phyloP scores from a whole-genome alignment of 805 yeast species.

The Hanseniaspora taiwanica region DNA sequence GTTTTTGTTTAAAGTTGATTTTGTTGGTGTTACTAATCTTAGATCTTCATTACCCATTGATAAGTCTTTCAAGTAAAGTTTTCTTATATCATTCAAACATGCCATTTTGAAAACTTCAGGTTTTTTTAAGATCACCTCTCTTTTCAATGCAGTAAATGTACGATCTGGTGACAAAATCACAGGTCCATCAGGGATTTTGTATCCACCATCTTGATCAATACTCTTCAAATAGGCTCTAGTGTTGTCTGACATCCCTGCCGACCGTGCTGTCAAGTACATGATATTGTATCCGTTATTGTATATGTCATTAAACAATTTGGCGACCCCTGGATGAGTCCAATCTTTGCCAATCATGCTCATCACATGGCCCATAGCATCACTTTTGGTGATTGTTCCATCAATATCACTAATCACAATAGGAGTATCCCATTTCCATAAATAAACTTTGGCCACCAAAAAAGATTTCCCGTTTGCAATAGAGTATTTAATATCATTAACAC shows the following conservation, averaged over 20 bases:
- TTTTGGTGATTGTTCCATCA: slow-evolving; percentile 95
- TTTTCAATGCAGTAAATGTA: slow-evolving; percentile 83
- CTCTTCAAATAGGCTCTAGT: slow-evolving; percentile 75
- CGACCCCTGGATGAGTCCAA: slow-evolving; percentile 97
- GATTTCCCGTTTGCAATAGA: slow-evolving; percentile 78
- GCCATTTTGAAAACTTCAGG: slow-evolving; percentile 99
- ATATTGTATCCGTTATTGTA: slow-evolving; percentile 80
- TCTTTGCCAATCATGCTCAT: slow-evolving; percentile 87
- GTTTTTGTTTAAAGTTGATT: neutral
- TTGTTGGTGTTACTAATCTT: slow-evolving; percentile 3
- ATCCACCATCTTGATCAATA: slow-evolving; percentile 59
- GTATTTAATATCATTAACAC: slow-evolving; percentile 67
- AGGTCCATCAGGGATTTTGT: slow-evolving; percentile 71
- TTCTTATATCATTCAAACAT: slow-evolving; percentile 73
- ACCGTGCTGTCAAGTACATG: slow-evolving; percentile 84
- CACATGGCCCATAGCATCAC: slow-evolving; percentile 95
- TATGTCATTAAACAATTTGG: slow-evolving; percentile 81
- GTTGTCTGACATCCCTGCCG: slow-evolving; percentile 89
- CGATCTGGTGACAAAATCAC: slow-evolving; percentile 92
- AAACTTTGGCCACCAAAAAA: slow-evolving; percentile 56
- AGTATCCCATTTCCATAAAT: slow-evolving; percentile 67
- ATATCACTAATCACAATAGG: slow-evolving; percentile 95
- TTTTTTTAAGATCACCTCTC: slow-evolving; percentile 87
- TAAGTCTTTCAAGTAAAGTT: slow-evolving; percentile 36
- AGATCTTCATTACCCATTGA: slow-evolving; percentile 1